Evolutionary conservation across 306 rosid genomes (phyloP).

Genomic region (Fragaria ananassa): DNA sequence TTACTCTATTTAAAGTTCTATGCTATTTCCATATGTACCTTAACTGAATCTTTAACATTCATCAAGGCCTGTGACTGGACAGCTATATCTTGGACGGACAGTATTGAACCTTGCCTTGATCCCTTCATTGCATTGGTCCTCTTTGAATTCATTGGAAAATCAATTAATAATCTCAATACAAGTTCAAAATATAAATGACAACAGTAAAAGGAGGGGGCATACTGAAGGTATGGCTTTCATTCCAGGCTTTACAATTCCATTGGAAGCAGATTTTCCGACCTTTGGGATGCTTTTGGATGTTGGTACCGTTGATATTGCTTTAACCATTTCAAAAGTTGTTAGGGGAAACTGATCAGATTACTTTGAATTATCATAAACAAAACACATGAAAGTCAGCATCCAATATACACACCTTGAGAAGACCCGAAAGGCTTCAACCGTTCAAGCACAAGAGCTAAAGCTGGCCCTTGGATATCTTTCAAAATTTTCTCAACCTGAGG

Average conservation of each 20-base stretch:
- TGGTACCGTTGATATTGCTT: conserved; percentile 49
- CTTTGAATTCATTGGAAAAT: conserved; percentile 35
- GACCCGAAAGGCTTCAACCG: conserved; percentile 61
- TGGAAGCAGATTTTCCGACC: conserved; percentile 66
- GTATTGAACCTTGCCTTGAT: conserved; percentile 47
- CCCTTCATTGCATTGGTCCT: conserved; percentile 56
- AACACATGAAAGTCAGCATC: conserved; percentile 12
- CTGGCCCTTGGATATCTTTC: conserved; percentile 86
- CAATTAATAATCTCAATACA: background rate
- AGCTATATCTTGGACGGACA: conserved; percentile 71
- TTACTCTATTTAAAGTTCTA: background rate
- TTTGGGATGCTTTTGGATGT: conserved; percentile 59
- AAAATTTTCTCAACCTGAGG: conserved; percentile 69
- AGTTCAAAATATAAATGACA: conserved; percentile 8
- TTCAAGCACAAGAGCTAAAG: conserved; percentile 66
- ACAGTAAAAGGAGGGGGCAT: conserved; percentile 23
- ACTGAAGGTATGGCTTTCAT: conserved; percentile 66
- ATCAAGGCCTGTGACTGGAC: conserved; percentile 82
- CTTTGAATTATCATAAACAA: conserved; percentile 17
- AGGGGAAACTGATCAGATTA: conserved; percentile 16
- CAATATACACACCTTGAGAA: conserved; percentile 56
- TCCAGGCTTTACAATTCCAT: conserved; percentile 80
- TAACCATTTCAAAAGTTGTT: conserved; percentile 66
- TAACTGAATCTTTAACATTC: conserved; percentile 83
- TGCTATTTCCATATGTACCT: conserved; percentile 51